Evolutionary conservation across 768 basidiomycete species (phyloP), one percentile per base, ranked within the genome.

Genomic region (Pholiota conissans): DNA sequence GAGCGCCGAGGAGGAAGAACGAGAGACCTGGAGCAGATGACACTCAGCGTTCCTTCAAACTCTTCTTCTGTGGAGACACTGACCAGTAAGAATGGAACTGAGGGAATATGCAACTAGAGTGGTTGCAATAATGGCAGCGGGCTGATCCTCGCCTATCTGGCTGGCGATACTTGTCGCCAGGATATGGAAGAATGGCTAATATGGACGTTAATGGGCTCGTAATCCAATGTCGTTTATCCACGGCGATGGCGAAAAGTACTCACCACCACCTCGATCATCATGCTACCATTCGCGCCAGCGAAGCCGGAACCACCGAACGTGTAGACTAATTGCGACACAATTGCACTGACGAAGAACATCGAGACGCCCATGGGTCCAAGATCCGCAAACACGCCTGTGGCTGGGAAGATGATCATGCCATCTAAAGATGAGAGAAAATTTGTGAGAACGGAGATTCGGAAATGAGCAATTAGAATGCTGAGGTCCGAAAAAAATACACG

Each of bases 191-290:
- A 99, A 98, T 1, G 96, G 95, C 90, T 93, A 54, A 18, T 28
- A 35, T 6, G 30, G 22, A 49, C 5, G 34, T 32, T 46, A 37
- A n/a, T n/a, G n/a, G n/a, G 39, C 56, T 46, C 8, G 22, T 7
- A 27, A 45, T 46, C 7, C 10, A 13, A 22, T 45, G 9, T 6
- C 42, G 45, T 35, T 52, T 30, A 27, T 20, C 22, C 8, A 47
- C 42, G 18, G 42, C 47, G 52, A 39, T 32, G 32, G 48, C 48
- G 52, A 32, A 40, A 55, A 56, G 9, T 49, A 82, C 88, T 42
- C 69, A 93, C 91, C 63, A 98, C 95, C 10, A 95, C 93, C 73
- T 98, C 96, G 60, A 99, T 98, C 94, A 98, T 97, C 94, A 95
- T 94, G 61, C 91, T 93, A 5, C 91, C 93, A 72, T 93, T 95